phyloP scores from a whole-genome alignment of 2,329 filamentous ascomycete species.

The Meredithiella fracta region DNA sequence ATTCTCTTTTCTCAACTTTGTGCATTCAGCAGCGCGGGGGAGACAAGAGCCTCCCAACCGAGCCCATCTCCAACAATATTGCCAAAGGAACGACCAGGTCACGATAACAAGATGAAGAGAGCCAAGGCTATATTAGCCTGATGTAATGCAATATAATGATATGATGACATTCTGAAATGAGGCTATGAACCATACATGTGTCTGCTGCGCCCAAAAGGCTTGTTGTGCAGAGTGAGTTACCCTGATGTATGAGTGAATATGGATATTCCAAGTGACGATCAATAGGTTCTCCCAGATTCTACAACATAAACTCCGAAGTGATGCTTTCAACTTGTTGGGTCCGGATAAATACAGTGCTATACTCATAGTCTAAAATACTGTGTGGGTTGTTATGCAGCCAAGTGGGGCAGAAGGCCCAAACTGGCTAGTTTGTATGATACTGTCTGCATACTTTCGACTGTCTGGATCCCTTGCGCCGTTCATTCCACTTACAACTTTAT shows the following conservation, averaged over 20 bases:
- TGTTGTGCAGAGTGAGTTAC: neutral
- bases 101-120: neutral
- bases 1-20: slow-evolving; percentile 5
- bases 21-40: neutral
- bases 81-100: neutral
- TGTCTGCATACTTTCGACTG: neutral
- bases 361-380: neutral
- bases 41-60: neutral
- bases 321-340: neutral
- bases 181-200: neutral
- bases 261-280: neutral
- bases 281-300: neutral
- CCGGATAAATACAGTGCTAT: neutral
- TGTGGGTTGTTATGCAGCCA: neutral
- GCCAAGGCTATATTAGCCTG: neutral
- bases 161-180: neutral
- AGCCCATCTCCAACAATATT: neutral
- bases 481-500: slow-evolving; percentile 3
- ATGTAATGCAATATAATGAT: neutral
- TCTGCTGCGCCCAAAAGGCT: neutral
- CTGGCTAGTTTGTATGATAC: neutral
- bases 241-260: neutral
- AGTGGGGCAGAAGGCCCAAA: neutral
- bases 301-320: neutral
- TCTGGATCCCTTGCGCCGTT: neutral